A percentile compares a stretch with the other conserved stretches of the same genome.
These are phyloP conservation scores for Erigeron philadelphicus DNA, from an alignment of 140 eudicot species.

Conservation along the genomic window DNA sequence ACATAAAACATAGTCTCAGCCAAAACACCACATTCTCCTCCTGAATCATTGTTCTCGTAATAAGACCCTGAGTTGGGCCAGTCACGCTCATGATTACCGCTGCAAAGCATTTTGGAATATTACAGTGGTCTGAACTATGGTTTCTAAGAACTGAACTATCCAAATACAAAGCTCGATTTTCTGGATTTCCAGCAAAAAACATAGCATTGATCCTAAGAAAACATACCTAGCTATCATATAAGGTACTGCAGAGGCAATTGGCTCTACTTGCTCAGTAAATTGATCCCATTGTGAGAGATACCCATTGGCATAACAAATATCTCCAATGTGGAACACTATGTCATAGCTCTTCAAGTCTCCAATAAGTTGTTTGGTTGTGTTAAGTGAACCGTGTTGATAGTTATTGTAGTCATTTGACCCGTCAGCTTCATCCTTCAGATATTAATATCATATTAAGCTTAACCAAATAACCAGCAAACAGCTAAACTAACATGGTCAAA, in stretches of 20 bases:
- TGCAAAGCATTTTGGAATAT: constrained; percentile 19
- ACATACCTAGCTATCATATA: constrained; percentile 78
- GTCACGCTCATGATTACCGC: constrained; percentile 80
- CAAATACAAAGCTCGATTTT: too few relatives aligned
- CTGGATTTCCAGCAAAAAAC: neutral
- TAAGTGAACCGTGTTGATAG: constrained; percentile 68
- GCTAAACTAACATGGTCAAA: neutral
- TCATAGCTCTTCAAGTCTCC: constrained; percentile 58
- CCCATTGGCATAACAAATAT: constrained; percentile 66
- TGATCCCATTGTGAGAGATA: constrained; percentile 92
- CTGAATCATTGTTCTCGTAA: constrained; percentile 56
- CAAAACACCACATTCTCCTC: constrained; percentile 85
- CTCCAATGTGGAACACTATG: constrained; percentile 75
- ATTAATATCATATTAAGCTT: neutral
- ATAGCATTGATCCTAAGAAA: neutral
- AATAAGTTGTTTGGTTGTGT: constrained; percentile 59
- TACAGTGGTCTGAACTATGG: too few relatives aligned
- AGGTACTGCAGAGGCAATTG: constrained; percentile 61
- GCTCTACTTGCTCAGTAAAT: constrained; percentile 70
- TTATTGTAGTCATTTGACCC: constrained; percentile 66
- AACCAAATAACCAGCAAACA: neutral
- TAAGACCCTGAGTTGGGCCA: constrained; percentile 76
- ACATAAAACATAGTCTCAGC: constrained; percentile 64
- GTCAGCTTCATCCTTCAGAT: constrained; percentile 60
- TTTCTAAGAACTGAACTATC: too few relatives aligned